Percentiles rank a stretch among this genome's conserved stretches.
phyloP scores from a whole-genome alignment of 139 green algal genomes.

The Coccomyxa sp. region DNA sequence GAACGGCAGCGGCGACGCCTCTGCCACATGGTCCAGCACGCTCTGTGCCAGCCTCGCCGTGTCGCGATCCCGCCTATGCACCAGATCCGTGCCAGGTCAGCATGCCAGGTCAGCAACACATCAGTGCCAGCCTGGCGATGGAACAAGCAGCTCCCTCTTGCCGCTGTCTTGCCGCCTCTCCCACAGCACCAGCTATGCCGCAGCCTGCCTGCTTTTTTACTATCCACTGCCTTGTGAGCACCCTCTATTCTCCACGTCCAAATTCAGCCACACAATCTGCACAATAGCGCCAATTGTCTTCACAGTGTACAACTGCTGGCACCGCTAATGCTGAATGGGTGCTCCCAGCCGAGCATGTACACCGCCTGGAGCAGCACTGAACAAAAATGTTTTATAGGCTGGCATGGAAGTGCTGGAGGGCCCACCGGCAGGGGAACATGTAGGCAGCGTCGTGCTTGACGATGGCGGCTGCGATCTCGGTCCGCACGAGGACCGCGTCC shows the following conservation, averaged over 20 bases:
- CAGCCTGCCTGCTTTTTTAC: background rate
- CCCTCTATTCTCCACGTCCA: background rate
- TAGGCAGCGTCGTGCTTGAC: background rate
- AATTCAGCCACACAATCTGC: background rate
- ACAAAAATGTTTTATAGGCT: no score
- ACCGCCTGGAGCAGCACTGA: no score
- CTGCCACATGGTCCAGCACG: conserved; percentile 24
- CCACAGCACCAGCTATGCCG: background rate
- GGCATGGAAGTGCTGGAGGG: no score
- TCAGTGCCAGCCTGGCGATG: background rate
- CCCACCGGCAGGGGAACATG: background rate
- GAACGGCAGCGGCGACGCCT: conserved; percentile 29
- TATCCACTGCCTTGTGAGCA: background rate
- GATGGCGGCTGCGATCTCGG: background rate
- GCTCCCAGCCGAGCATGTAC: no score
- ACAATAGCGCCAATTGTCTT: background rate
- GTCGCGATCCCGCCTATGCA: conserved; percentile 28
- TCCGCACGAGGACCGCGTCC: background rate
- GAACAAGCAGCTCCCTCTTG: no score
- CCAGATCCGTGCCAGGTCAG: no score
- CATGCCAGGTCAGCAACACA: background rate
- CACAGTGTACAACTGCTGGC: no score
- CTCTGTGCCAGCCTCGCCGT: conserved; percentile 34
- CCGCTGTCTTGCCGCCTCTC: background rate
- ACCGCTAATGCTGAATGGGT: no score